Evolutionary conservation across 2,329 filamentous ascomycete genomes (phyloP), one percentile per base, ranked within the genome.

Genomic region (Xylaria sp.): DNA sequence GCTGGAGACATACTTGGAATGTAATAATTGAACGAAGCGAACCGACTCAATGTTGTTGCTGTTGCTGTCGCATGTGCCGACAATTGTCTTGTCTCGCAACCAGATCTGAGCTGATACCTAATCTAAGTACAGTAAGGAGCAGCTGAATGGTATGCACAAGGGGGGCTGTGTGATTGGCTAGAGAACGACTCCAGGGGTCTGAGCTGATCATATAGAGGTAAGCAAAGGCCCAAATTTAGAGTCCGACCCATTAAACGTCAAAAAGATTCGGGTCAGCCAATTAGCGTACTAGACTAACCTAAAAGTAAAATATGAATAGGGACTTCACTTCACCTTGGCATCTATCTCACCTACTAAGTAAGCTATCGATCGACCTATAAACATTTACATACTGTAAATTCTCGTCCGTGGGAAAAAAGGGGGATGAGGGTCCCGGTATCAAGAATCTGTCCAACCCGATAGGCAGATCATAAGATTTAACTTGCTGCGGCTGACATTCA

Each of bases 191-290:
- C 13, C 15, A 20, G 13, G 28, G 45, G 46, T 46, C 43, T 30
- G 63, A 63, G 63, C 66, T 69, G 63, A 65, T 58, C 18, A 25
- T 41, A 43, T 60, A 60, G 57, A 28, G n/a, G 45, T 59, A 18
- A 55, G 50, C 43, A 62, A 62, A 45, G 20, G 6, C 32, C 62
- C 58, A 66, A 69, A 66, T 66, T 48, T 66, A 63, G 60, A 63
- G 48, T 66, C 41, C 13, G 23, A 23, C 32, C 39, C 48, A 45
- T 25, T 7, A 34, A 41, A 34, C 45, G 28, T 53, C 30, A 39
- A 43, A 52, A 25, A 18, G 39, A n/a, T n/a, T 7, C 48, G 43
- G 50, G 23, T 10, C n/a, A 28, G 28, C 53, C 55, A 63, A 64
- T 61, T 41, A 63, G 36, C 18, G 41, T 4, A 57, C n/a, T 39